These are phyloP conservation scores for Xylaria venustula DNA, from an alignment of 495 filamentous ascomycete species.

Conservation along the genomic window DNA sequence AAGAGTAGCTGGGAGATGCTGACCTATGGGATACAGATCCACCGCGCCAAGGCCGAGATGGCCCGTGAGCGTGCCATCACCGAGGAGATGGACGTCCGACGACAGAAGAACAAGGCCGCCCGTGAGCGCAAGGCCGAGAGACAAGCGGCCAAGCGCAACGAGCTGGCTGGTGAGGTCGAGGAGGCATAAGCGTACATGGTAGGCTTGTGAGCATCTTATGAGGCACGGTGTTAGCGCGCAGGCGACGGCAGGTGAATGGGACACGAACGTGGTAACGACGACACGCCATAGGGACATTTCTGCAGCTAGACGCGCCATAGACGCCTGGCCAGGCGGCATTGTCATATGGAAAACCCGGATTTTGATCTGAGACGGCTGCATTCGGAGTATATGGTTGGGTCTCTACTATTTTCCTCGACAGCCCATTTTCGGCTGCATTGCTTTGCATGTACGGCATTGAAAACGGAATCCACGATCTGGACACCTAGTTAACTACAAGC, in stretches of 20 bases:
- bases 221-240: no score
- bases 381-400: constrained; percentile 57
- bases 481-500: constrained; percentile 18
- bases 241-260: constrained; percentile 18
- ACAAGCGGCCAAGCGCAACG: constrained; percentile 82
- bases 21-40: constrained; percentile 64
- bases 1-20: constrained; percentile 5
- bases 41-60: constrained; percentile 99
- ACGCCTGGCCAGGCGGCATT: constrained; percentile 27
- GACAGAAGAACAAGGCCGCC: constrained; percentile 98
- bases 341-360: constrained; percentile 40
- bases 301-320: constrained; percentile 27
- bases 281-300: constrained; percentile 24
- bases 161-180: constrained; percentile 69
- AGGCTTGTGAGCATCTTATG: background rate
- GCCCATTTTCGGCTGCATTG: constrained; percentile 40
- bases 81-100: constrained; percentile 99
- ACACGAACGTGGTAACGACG: constrained; percentile 36
- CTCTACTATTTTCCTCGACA: constrained; percentile 42
- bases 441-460: constrained; percentile 55
- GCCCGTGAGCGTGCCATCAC: constrained; percentile 87
- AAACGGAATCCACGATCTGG: constrained; percentile 56
- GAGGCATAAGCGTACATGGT: constrained; percentile 58
- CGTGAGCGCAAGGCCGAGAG: constrained; percentile 94
- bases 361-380: constrained; percentile 43